Conservation (phyloP, 176 grass and related monocot genomes). For the Musa itinerans region DNA sequence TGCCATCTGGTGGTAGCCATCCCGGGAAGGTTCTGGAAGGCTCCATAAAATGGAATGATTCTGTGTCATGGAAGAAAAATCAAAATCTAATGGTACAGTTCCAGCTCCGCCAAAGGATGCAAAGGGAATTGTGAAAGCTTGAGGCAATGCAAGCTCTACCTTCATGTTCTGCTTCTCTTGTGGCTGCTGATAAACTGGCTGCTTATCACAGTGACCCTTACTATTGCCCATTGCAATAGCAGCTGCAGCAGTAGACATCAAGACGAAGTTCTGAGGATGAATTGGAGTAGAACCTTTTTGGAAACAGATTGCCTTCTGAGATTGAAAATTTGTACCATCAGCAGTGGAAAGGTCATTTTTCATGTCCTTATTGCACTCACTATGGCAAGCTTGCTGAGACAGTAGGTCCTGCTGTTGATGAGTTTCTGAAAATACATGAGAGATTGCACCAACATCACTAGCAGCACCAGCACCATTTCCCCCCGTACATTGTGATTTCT, state of each 20-base stretch:
- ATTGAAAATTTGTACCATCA: constrained; percentile 44
- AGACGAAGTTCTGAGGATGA: constrained; percentile 56
- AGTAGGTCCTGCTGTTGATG: constrained; percentile 33
- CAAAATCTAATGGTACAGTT: constrained; percentile 45
- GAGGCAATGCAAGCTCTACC: constrained; percentile 61
- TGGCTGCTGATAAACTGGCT: constrained; percentile 37
- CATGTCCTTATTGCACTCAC: constrained; percentile 40
- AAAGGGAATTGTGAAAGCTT: constrained; percentile 85
- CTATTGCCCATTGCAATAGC: constrained; percentile 21
- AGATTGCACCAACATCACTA: constrained; percentile 2
- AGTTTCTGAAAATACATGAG: constrained; percentile 28
- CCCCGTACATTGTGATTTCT: background rate
- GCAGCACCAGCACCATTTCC: constrained; percentile 1
- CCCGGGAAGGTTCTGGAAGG: constrained; percentile 67
- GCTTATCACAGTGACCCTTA: constrained; percentile 53
- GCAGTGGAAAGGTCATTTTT: constrained; percentile 28
- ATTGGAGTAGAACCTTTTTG: constrained; percentile 55
- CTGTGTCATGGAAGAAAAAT: constrained; percentile 71
- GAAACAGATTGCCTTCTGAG: constrained; percentile 44
- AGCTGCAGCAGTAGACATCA: constrained; percentile 39
- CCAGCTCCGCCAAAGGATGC: constrained; percentile 46
- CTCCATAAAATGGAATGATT: constrained; percentile 74
- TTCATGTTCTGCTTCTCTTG: constrained; percentile 64
- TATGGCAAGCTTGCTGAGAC: constrained; percentile 15
- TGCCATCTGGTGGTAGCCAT: constrained; percentile 60